Base-by-base conservation (phyloP, 495 filamentous ascomycete genomes). In the Penicillium atrosanguineum region DNA sequence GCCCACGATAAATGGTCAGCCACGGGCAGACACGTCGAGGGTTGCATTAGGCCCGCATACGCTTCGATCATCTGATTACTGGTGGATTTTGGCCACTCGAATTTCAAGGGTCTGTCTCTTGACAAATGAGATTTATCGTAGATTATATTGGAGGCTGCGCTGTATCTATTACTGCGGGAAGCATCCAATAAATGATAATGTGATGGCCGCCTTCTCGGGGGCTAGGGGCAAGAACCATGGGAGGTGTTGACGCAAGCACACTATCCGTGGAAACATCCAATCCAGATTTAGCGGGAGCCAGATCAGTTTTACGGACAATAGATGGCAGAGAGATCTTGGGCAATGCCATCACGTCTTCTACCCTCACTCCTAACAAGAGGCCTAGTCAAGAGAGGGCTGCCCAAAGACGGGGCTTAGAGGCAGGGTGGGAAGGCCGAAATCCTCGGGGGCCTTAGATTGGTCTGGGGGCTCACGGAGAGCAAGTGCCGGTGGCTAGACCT, bases 1-100 rank as follows among this genome's bases (percentile, higher is more conserved):
- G 26, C 26, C 7, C 26, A 28, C 28, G 43, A 60, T 52, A 53
- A 55, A 56, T 55, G 53, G 44, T 55, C 45, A 51, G 47, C 49
- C 53, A 37, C 50, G 53, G 45, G 51, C 42, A 53, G 53, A 44
- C 26, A 41, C 36, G 38, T 55, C 46, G 37, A 50, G 29, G 45
- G 52, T 45, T 65, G 68, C 68, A 67, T 69, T 70, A 70, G 60
- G 53, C 65, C 61, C 67, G 68, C 70, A 73, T 59, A 50, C 40
- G 46, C 39, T 46, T 60, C 43, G 57, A 67, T 73, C 70, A 73
- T 60, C 67, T 73, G 70, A 73, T 68, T 52, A 34, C 31, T 25
- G 43, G 39, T 38, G 20, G 20, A 18, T 25, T 7, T 43, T 5
- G 14, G 26, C 26, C 26, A 28, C n/a, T 28, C 26, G 26, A 4